Evolutionary conservation across 2,329 filamentous ascomycete genomes (phyloP).

Genomic region (Triangularia setosa): DNA sequence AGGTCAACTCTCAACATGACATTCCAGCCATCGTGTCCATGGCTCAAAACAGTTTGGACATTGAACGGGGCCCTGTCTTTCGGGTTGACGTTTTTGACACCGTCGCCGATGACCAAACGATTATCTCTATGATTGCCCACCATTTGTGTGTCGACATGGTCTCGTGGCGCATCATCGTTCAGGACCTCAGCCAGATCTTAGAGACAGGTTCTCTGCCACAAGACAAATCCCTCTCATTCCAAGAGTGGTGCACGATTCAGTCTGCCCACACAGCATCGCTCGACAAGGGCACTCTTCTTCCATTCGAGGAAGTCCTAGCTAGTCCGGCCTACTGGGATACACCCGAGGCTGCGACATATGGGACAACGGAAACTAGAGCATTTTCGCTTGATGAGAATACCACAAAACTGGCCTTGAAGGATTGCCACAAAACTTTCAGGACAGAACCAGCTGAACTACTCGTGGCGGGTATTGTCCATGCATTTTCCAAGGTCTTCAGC

Average conservation of each 20-base stretch:
- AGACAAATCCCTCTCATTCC: constrained; percentile 18
- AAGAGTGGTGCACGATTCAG: constrained; percentile 20
- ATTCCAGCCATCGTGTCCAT: constrained; percentile 8
- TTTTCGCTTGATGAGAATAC: constrained; percentile 17
- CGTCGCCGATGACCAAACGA: constrained; percentile 4
- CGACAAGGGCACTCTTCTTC: constrained; percentile 13
- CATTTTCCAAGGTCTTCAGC: constrained; percentile 20
- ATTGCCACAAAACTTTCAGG: constrained; percentile 22
- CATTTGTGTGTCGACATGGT: constrained; percentile 24
- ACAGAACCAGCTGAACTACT: constrained; percentile 24
- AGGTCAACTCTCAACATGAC: constrained; percentile 10
- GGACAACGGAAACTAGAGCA: constrained; percentile 15
- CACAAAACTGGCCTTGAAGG: constrained; percentile 17
- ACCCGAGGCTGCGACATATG: constrained; percentile 16
- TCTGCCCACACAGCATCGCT: constrained; percentile 10
- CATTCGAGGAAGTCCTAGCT: constrained; percentile 14
- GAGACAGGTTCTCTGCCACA: constrained; percentile 16
- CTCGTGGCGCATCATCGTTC: constrained; percentile 25
- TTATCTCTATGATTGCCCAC: constrained; percentile 23
- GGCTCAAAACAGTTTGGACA: constrained; percentile 17
- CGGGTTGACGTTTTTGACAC: constrained; percentile 19
- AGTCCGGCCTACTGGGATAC: constrained; percentile 22
- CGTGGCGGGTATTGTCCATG: constrained; percentile 20
- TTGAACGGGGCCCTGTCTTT: constrained; percentile 24
- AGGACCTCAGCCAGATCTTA: constrained; percentile 19